Percentiles rank a stretch among this genome's conserved stretches.
Conservation (phyloP, 352 stramenopile genomes). For the Thalassiosira gravida region DNA sequence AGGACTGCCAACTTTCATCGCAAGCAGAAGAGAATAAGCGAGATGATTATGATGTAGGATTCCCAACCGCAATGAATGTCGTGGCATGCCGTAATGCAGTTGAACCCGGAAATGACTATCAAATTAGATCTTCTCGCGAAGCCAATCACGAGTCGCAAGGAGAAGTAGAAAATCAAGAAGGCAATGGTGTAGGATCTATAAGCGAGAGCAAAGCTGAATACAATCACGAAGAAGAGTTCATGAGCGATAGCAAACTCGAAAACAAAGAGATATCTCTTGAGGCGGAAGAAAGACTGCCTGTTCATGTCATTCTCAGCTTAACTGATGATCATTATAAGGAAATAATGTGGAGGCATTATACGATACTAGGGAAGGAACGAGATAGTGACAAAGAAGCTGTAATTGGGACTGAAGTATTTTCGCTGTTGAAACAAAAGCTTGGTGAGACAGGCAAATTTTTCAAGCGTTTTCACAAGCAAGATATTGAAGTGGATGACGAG, state of each 20-base stretch:
- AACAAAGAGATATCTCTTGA: not conserved
- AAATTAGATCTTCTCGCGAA: conserved; percentile 1
- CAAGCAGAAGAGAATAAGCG: conserved; percentile 36
- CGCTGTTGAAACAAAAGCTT: conserved; percentile 32
- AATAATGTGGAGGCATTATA: conserved; percentile 46
- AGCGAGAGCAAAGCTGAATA: too few relatives aligned
- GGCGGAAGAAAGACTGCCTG: conserved; percentile 7
- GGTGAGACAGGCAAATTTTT: conserved; percentile 40
- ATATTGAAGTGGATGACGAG: conserved; percentile 37
- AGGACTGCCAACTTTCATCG: conserved; percentile 13
- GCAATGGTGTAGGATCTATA: not conserved
- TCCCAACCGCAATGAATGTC: not conserved
- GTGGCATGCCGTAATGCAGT: not conserved
- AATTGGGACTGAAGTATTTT: conserved; percentile 43
- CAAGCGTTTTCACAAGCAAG: conserved; percentile 29
- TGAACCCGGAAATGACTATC: not conserved
- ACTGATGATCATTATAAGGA: conserved; percentile 48
- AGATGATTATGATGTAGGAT: conserved; percentile 26
- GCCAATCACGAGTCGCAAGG: not conserved
- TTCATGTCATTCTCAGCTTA: conserved; percentile 38
- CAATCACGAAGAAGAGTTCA: conserved; percentile 5
- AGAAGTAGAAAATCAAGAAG: not conserved
- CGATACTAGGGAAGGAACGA: conserved; percentile 34
- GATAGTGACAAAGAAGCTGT: conserved; percentile 32
- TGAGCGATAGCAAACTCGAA: not conserved